Conservation (phyloP, 768 basidiomycete genomes). For the Phylloporus sp. region DNA sequence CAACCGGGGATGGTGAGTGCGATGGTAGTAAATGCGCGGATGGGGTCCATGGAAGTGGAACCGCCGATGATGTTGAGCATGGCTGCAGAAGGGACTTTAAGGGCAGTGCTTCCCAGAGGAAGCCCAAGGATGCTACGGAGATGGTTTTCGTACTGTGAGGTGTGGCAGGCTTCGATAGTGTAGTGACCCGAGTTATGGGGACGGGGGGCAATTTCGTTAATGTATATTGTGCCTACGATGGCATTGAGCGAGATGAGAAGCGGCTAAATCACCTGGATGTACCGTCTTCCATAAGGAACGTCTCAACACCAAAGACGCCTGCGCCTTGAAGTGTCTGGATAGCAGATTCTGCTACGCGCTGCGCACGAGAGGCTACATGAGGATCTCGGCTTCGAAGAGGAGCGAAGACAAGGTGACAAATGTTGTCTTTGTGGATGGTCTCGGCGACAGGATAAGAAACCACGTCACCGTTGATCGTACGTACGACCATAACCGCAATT, state of each 20-base stretch:
- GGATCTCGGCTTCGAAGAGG: constrained; percentile 68
- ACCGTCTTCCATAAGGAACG: constrained; percentile 93
- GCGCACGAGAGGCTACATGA: constrained; percentile 55
- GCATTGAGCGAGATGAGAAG: not conserved
- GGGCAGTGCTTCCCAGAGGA: constrained; percentile 82
- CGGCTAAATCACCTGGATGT: constrained; percentile 16
- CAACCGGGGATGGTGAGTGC: constrained; percentile 75
- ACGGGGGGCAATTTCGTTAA: constrained; percentile 97
- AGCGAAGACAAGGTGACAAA: constrained; percentile 90
- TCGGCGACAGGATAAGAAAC: constrained; percentile 88
- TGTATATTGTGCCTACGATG: constrained; percentile 60
- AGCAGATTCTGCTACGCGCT: constrained; percentile 73
- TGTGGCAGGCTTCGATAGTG: constrained; percentile 95
- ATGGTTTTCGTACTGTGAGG: constrained; percentile 97
- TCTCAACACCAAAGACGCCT: constrained; percentile 96
- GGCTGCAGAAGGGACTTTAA: constrained; percentile 80
- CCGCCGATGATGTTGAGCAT: constrained; percentile 97
- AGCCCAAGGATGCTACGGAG: constrained; percentile 89
- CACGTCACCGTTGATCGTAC: constrained; percentile 68
- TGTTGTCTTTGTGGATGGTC: constrained; percentile 90
- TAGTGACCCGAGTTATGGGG: constrained; percentile 99
- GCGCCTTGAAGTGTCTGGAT: constrained; percentile 79
- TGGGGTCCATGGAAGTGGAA: constrained; percentile 59
- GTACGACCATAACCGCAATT: constrained; percentile 96
- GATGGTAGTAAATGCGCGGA: constrained; percentile 49